A percentile compares a stretch with the other conserved stretches of the same genome.
These are phyloP conservation scores for Sordariomycetes sp. DNA, from an alignment of 2,329 filamentous ascomycete genomes.

Conservation along the genomic window DNA sequence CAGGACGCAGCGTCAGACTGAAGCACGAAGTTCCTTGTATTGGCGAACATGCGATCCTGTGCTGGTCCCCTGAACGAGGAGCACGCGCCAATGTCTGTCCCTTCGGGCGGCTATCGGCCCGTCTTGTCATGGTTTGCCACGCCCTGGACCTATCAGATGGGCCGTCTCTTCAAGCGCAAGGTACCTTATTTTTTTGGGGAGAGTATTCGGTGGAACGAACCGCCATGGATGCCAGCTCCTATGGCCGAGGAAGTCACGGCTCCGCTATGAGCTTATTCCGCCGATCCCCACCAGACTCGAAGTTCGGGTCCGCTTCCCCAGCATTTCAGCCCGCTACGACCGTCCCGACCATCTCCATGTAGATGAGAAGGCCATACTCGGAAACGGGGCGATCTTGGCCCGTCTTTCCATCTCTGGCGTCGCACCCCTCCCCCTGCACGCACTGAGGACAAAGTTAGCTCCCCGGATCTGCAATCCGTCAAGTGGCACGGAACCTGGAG, in stretches of 20 bases:
- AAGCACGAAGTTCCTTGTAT: not conserved
- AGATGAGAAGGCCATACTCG: constrained; percentile 49
- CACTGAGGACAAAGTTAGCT: not conserved
- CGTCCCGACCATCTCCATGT: not conserved
- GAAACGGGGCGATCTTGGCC: constrained; percentile 64
- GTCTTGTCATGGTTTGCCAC: not conserved
- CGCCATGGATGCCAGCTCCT: not conserved
- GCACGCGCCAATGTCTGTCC: not conserved
- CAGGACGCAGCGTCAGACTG: not conserved
- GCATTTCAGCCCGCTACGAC: not conserved
- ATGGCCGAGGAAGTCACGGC: not conserved
- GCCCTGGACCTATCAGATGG: not conserved
- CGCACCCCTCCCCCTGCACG: not conserved
- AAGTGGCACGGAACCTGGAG: not conserved
- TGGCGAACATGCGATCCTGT: not conserved
- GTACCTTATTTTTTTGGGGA: not conserved
- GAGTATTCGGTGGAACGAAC: not conserved
- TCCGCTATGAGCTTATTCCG: not conserved
- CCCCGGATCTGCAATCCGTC: not conserved
- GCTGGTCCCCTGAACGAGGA: not conserved
- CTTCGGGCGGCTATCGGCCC: constrained; percentile 1
- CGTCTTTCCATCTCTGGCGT: constrained; percentile 26
- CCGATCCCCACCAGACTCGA: not conserved
- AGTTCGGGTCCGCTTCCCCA: not conserved
- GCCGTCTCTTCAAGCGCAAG: not conserved